Conservation (phyloP, 768 basidiomycete genomes). For the Boletus subcaerulescens region DNA sequence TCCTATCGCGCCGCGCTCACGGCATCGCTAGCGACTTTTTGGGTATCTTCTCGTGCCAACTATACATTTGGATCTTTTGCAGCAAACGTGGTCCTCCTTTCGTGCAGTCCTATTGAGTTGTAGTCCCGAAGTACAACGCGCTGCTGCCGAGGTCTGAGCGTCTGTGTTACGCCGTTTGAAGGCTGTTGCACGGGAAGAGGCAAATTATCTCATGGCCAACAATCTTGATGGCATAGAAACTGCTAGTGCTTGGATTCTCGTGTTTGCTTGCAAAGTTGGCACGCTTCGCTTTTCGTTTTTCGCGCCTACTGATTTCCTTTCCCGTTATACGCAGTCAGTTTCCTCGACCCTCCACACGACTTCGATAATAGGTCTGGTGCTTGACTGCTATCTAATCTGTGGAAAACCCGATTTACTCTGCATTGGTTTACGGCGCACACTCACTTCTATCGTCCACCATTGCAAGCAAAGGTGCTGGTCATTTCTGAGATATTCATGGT, state of each 20-base stretch:
- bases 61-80: conserved; percentile 48
- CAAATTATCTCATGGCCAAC: conserved; percentile 53
- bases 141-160: conserved; percentile 87
- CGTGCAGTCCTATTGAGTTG: conserved; percentile 53
- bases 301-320: neutral
- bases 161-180: conserved; percentile 72
- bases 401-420: conserved; percentile 41
- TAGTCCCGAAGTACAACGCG: conserved; percentile 67
- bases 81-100: conserved; percentile 59
- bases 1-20: conserved; percentile 57
- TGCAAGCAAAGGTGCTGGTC: conserved; percentile 45
- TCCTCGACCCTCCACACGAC: conserved; percentile 80
- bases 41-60: conserved; percentile 70
- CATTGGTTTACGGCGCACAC: conserved; percentile 62
- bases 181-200: conserved; percentile 50
- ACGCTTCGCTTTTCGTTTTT: conserved; percentile 3
- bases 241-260: conserved; percentile 68
- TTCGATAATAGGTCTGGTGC: conserved; percentile 56
- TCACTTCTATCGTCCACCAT: conserved; percentile 62
- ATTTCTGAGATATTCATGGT: conserved; percentile 38
- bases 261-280: conserved; percentile 74
- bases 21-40: conserved; percentile 70
- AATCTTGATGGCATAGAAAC: conserved; percentile 53
- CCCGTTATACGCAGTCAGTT: conserved; percentile 50
- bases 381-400: conserved; percentile 52